Evolutionary conservation across 805 yeast genomes (phyloP).

Genomic region (Metschnikowia henanensis): DNA sequence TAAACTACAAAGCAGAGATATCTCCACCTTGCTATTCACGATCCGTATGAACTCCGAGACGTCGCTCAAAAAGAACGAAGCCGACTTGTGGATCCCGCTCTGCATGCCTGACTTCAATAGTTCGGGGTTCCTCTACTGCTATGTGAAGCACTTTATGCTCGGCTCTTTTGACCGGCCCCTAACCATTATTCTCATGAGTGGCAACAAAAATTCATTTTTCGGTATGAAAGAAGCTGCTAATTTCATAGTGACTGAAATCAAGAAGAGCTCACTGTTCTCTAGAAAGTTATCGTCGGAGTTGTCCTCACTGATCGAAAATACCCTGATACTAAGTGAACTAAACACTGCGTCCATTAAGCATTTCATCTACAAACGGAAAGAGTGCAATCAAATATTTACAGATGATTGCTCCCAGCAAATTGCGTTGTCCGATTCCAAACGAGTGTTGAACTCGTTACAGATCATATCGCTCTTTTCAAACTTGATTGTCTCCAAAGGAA

Average conservation of each 20-base stretch:
- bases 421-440: slow-evolving; percentile 21
- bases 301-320: slow-evolving; percentile 10
- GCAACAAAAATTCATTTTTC: slow-evolving; percentile 77
- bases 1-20: slow-evolving; percentile 76
- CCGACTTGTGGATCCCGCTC: slow-evolving; percentile 91
- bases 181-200: slow-evolving; percentile 53
- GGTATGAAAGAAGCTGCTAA: slow-evolving; percentile 65
- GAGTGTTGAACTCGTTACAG: slow-evolving; percentile 33
- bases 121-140: slow-evolving; percentile 83
- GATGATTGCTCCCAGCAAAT: slow-evolving; percentile 28
- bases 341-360: slow-evolving; percentile 55
- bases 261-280: slow-evolving; percentile 22
- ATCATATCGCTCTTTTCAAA: slow-evolving; percentile 36
- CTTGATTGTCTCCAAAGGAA: slow-evolving; percentile 20
- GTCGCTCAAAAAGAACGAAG: slow-evolving; percentile 37
- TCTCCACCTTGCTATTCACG: slow-evolving; percentile 71
- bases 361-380: slow-evolving; percentile 75
- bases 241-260: slow-evolving; percentile 42
- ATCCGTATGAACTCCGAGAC: slow-evolving; percentile 48
- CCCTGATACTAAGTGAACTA: slow-evolving; percentile 20
- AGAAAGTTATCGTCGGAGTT: slow-evolving; percentile 25
- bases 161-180: slow-evolving; percentile 20
- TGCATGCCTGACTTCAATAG: slow-evolving; percentile 90
- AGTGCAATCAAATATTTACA: slow-evolving; percentile 63
- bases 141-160: slow-evolving; percentile 49